A percentile compares a stretch with the other conserved stretches of the same genome.
Conservation (phyloP, 1,284 basidiomycete species). For the Gastroboletus turbinatus region DNA sequence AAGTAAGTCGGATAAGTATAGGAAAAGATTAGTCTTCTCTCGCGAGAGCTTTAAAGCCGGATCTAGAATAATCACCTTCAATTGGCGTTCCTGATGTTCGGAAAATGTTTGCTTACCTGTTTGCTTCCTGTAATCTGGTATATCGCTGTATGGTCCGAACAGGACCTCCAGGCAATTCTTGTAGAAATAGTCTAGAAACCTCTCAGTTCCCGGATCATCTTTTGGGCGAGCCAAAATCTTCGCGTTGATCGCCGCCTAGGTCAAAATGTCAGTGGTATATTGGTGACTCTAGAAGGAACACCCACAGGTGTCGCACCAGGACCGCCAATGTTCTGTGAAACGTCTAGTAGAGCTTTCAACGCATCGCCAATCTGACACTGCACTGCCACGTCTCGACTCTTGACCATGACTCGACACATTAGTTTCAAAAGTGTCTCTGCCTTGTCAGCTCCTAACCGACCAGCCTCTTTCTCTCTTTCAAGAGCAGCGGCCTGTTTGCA, state of each 20-base stretch:
- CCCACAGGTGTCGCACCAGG: constrained; percentile 41
- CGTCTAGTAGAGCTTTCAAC: constrained; percentile 83
- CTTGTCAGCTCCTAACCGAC: constrained; percentile 57
- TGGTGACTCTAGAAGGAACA: not conserved
- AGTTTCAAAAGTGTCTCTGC: constrained; percentile 76
- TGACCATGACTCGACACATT: constrained; percentile 75
- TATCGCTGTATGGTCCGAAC: constrained; percentile 76
- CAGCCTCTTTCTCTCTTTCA: constrained; percentile 54
- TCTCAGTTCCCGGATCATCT: constrained; percentile 84
- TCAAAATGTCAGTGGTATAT: constrained; percentile 5
- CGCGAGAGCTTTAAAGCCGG: constrained; percentile 56
- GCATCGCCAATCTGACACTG: constrained; percentile 92
- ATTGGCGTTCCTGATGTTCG: not conserved
- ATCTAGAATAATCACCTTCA: constrained; percentile 39
- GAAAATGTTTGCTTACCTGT: constrained; percentile 46
- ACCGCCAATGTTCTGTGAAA: constrained; percentile 48
- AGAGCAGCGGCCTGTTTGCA: constrained; percentile 76
- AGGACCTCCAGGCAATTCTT: constrained; percentile 72
- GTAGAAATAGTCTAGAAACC: constrained; percentile 93
- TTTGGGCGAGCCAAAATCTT: constrained; percentile 60
- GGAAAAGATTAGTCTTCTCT: constrained; percentile 75
- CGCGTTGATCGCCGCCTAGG: constrained; percentile 30
- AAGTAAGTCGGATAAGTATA: constrained; percentile 87
- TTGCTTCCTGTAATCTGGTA: constrained; percentile 73
- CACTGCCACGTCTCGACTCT: constrained; percentile 81